Evolutionary conservation across 2,329 filamentous ascomycete genomes (phyloP).

Genomic region (Penicillium sp.): DNA sequence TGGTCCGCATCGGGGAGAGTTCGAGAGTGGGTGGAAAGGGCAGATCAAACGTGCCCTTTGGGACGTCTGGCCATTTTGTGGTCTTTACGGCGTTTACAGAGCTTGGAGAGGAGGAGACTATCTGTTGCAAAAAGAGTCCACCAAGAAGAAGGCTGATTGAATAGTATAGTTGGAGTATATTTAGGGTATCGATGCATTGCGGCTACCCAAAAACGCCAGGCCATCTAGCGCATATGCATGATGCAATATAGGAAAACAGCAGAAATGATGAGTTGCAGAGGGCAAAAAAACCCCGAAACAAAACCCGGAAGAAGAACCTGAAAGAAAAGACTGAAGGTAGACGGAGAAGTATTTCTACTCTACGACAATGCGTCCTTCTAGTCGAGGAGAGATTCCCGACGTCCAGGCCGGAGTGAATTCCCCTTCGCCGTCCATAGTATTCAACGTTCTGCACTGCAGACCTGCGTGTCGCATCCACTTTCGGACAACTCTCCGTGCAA

Average conservation of each 20-base stretch:
- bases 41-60: constrained; percentile 16
- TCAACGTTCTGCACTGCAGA: constrained; percentile 51
- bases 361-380: constrained; percentile 70
- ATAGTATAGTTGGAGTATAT: neutral
- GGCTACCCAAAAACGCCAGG: neutral
- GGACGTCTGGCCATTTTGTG: constrained; percentile 26
- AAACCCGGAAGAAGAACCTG: neutral
- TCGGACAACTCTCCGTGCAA: constrained; percentile 66
- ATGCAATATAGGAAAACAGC: neutral
- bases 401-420: constrained; percentile 71
- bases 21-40: constrained; percentile 11
- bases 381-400: constrained; percentile 69
- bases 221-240: neutral
- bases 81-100: constrained; percentile 26
- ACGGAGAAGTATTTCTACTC: constrained; percentile 12
- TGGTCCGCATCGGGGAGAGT: constrained; percentile 11
- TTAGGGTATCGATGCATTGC: constrained; percentile 4
- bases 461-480: constrained; percentile 72
- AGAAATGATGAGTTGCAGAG: neutral
- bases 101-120: constrained; percentile 27
- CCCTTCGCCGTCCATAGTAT: constrained; percentile 55
- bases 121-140: constrained; percentile 13
- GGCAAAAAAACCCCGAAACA: neutral
- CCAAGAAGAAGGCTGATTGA: constrained; percentile 9
- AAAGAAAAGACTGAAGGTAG: neutral